Base-by-base conservation (phyloP, 345 rosid species). In the Euclidium syriacum region DNA sequence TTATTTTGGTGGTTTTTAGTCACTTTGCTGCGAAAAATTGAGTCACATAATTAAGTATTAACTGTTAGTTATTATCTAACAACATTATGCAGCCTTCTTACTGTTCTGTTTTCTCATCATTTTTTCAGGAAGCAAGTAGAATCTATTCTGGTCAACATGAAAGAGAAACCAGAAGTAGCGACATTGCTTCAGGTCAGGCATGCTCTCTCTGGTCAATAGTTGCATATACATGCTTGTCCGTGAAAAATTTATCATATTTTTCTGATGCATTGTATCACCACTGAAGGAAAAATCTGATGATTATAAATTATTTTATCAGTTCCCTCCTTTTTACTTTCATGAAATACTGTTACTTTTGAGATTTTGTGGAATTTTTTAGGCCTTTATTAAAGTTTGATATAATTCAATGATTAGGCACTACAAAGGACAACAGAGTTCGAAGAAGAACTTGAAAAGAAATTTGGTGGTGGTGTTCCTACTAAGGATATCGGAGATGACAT, bases 371-470 rank as follows among this genome's bases (percentile, higher is more conserved):
- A 62, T 29, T 33, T 26, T 53, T 36, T 43, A 62, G 42, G 57
- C 58, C 41, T 49, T 3, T 71, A 42, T 50, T 71, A 39, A 71
- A 48, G 26, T 57, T 58, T 51, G 41, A 64, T 64, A n/a, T 72
- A 32, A 26, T 51, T 72, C 33, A 71, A 50, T 61, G 24, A 54
- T 18, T 68, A 92, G 98, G 96, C 96, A 70, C 75, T 92, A 19
- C 97, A 90, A 78, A 77, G 99, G 68, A 94, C 99, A 52, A 73
- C 85, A 47, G 99, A 94, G 76, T 94, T 94, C 79, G 99, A 94
- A 75, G 81, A 87, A 77, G 97, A 94, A 69, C 68, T 90, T 70
- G 99, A 91, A 50, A 87, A 84, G 80, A 87, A 86, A 81, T 94
- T 94, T 81, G 99, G 99, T 46, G 96, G 90, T 62, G 92, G 79